Base-by-base conservation (phyloP, 345 rosid genomes). In the Abelmoschus esculentus region DNA sequence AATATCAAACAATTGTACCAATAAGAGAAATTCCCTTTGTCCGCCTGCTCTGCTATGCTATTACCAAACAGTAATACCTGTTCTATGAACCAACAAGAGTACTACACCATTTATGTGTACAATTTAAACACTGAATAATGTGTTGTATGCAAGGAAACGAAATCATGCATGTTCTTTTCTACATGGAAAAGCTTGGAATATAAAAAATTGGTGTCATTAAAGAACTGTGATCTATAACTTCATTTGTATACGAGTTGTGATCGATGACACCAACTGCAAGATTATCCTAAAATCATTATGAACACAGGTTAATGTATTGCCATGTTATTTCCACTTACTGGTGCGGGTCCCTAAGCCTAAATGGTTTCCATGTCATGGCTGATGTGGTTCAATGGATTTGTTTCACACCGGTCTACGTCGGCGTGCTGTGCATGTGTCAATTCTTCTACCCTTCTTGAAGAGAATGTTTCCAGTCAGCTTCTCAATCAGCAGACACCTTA, bases 301-400 rank as follows among this genome's bases (percentile, higher is more conserved):
- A 28, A 49, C 13, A 18, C 57, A 10, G 28, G 28, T 26, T 22
- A 17, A 32, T 36, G 12, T 17, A 69, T 42, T n/a, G 5, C 26
- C 26, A 11, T 22, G 17, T 36, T 12, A 52, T 15, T 58, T 34
- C 67, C 60, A 17, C n/a, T 22, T 11, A 32, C 22, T 12, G 6
- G 57, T 12, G 28, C 2, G 57, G 69, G 64, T 60, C 70, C 60
- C 40, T 14, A 47, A 5, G 31, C 69, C 55, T 44, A 10, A 70
- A 71, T 84, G 88, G 79, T 61, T 82, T 71, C 80, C 82, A 79
- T 59, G 84, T 82, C 86, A 85, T 68, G 47, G 82, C 74, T 72
- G 83, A 78, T 75, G 80, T 18, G 34, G 46, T 72, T 56, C 52
- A 34, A 26, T 59, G 71, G 69, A 46, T 17, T 29, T 7, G 40